phyloP scores from a whole-genome alignment of 306 rosid genomes.

The Sophora flavescens region DNA sequence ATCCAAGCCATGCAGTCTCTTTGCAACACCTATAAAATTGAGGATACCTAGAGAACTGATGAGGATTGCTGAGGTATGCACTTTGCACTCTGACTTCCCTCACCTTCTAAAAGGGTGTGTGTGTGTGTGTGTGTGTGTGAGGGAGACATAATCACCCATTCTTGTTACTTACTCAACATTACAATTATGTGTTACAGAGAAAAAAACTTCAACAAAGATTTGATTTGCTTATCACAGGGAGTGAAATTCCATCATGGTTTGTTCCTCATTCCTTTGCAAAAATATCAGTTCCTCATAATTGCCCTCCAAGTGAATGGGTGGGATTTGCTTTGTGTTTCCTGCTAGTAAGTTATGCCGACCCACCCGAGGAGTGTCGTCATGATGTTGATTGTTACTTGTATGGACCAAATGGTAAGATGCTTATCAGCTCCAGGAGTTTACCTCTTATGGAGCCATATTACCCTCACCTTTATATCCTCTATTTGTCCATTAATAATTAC shows the following conservation, averaged over 20 bases:
- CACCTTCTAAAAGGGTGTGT: neutral
- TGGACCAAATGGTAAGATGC: conserved; percentile 36
- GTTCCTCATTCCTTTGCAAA: conserved; percentile 36
- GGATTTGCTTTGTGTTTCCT: conserved; percentile 52
- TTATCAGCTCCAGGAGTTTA: conserved; percentile 5
- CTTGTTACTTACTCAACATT: conserved; percentile 25
- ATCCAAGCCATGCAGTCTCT: conserved; percentile 31
- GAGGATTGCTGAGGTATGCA: conserved; percentile 13
- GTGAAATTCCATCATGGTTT: conserved; percentile 52
- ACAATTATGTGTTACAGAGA: conserved; percentile 33
- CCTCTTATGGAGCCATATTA: conserved; percentile 40
- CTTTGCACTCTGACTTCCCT: neutral
- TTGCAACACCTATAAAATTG: conserved; percentile 10
- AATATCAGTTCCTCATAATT: conserved; percentile 27
- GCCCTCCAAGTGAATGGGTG: conserved; percentile 42
- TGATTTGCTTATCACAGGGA: conserved; percentile 47
- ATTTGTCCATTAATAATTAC: conserved; percentile 32
- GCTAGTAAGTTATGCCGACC: conserved; percentile 33
- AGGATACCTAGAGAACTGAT: neutral
- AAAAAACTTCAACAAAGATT: conserved; percentile 3
- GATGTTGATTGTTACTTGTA: conserved; percentile 38
- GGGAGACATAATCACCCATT: neutral
- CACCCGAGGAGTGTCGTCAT: neutral
- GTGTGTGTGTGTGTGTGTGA: neutral
- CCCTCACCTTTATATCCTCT: conserved; percentile 49